Evolutionary conservation across 768 basidiomycete genomes (phyloP), one percentile per base, ranked within the genome.

Genomic region (Auriscalpium vulgare): DNA sequence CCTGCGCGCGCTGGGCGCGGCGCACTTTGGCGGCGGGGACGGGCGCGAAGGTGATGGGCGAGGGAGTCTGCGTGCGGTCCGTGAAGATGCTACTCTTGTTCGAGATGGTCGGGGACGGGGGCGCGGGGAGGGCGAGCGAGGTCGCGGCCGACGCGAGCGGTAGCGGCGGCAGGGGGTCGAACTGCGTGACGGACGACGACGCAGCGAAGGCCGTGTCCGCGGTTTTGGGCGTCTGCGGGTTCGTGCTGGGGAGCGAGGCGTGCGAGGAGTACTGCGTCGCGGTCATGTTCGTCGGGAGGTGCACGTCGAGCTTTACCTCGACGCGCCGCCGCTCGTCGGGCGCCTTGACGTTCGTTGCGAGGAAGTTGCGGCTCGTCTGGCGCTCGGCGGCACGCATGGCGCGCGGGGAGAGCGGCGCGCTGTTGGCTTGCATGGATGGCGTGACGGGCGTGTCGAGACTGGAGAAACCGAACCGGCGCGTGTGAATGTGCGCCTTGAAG

Each of bases 1-100:
- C 37, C 40, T 16, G 19, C n/a, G 44, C 50, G 38, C 17, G 35
- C 14, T 17, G 21, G 5, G 4, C 29, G 29, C 29, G 29, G 29
- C 29, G 29, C 29, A 29, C 29, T 7, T 7, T 4, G 19, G 16
- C 17, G 40, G 29, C 29, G 11, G 47, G 45, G 11, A 34, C 47
- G 23, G 51, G 44, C 37, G 60, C 57, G 38, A 61, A 61, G 2
- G 55, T 23, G 38, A 61, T 61, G 14, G 60, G 60, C 9, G 60
- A 61, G 6, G 60, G 57, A 2, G 54, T 56, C 17, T 52, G 37
- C 14, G 47, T 34, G 48, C 59, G 57, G 16, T 37, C 43, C 43
- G 48, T 21, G 37, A 40, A 38, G 43, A 34, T 37, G 19, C 8
- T 16, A 13, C 38, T 44, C 10, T 29, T 23, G 23, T 47, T 37